Conservation (phyloP, 768 basidiomycete species). For the Mrakia blollopis region DNA sequence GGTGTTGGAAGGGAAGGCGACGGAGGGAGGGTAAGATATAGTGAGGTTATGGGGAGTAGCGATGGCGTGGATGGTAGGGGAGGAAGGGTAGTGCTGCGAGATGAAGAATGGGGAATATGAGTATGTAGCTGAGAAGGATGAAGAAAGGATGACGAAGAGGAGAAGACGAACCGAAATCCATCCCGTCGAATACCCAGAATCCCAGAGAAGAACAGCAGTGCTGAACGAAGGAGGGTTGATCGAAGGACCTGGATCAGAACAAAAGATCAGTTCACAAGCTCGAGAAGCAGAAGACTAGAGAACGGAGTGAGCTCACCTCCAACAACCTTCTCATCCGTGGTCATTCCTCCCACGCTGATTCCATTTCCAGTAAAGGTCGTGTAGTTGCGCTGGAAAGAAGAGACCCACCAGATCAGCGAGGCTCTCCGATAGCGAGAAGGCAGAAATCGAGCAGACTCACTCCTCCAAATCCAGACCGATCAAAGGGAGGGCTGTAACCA, state of each 20-base stretch:
- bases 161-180: neutral
- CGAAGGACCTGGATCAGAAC: neutral
- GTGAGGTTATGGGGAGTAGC: neutral
- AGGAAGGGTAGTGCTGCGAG: neutral
- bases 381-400: neutral
- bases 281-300: neutral
- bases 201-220: neutral
- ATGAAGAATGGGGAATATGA: no score
- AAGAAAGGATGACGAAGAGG: no score
- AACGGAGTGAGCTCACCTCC: neutral
- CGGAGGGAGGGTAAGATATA: neutral
- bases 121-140: no score
- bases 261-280: neutral
- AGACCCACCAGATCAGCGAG: no score
- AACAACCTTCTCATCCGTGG: neutral
- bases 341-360: neutral
- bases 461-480: neutral
- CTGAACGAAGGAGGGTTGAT: neutral
- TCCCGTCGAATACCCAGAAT: neutral
- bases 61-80: neutral
- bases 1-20: neutral
- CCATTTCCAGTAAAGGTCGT: neutral
- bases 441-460: no score
- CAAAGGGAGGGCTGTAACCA: neutral
- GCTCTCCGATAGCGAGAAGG: no score